These are phyloP conservation scores for Ottelia alismoides DNA, from an alignment of 106 monocot genomes.

Conservation along the genomic window DNA sequence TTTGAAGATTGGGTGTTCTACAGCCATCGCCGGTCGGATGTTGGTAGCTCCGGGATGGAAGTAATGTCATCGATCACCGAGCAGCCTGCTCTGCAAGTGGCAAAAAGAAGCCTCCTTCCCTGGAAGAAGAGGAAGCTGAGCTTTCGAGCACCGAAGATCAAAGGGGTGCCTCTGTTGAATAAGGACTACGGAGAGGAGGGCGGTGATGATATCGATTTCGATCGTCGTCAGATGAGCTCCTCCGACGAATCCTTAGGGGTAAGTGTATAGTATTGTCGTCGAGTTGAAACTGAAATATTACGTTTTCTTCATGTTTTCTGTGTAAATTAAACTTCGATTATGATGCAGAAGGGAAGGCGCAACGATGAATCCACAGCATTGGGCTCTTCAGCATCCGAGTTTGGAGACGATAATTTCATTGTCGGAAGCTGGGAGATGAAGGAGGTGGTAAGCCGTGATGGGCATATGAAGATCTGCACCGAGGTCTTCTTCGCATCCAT, in stretches of 20 bases:
- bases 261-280: background rate
- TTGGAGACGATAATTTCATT: conserved; percentile 45
- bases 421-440: conserved; percentile 45
- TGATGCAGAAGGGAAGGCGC: conserved; percentile 22
- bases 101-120: conserved; percentile 39
- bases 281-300: background rate
- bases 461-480: conserved; percentile 31
- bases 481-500: conserved; percentile 63
- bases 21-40: conserved; percentile 8
- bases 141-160: conserved; percentile 33
- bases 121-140: conserved; percentile 42
- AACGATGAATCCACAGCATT: conserved; percentile 18
- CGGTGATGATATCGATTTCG: conserved; percentile 74
- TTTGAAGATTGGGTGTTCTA: conserved; percentile 11
- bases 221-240: conserved; percentile 48
- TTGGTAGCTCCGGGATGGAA: conserved; percentile 10
- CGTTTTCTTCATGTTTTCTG: background rate
- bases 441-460: conserved; percentile 32
- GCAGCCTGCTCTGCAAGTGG: conserved; percentile 6
- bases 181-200: conserved; percentile 55
- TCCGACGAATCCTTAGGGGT: conserved; percentile 54
- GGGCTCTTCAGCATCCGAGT: conserved; percentile 29
- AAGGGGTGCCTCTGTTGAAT: conserved; percentile 68
- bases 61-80: conserved; percentile 15
- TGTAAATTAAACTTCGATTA: background rate